Base-by-base conservation (phyloP, 306 rosid genomes). In the Prunus dulcis region DNA sequence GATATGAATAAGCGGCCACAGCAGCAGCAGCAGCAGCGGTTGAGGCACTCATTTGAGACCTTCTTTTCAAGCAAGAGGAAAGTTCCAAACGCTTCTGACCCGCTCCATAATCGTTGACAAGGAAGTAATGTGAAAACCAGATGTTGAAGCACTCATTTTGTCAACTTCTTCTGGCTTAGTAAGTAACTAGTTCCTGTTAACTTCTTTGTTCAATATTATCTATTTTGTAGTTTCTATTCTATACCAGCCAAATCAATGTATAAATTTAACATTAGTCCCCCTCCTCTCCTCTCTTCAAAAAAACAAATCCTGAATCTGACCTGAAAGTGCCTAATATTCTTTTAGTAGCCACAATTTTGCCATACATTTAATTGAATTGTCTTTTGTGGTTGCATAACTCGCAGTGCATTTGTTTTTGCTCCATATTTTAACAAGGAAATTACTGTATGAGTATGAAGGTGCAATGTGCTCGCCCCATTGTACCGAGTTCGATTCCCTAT, bases 61-160 rank as follows among this genome's bases (percentile, higher is more conserved):
- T 87, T 81, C 82, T 75, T 82, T 73, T 79, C 96, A 30, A 82
- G 81, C 78, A 89, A 87, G 89, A 92, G 97, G 72, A 89, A 75
- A 81, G 97, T 94, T 84, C 97, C 98, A 2, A 85, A 94, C 77
- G 91, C 96, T n/a, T 84, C 93, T 15, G 97, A 94, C 46, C 98
- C 98, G 19, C 97, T 94, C 14, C 98, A 94, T 84, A 94, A 94
- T 80, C 97, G 97, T 71, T 94, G 84, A 38, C 9, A 38, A 93
- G n/a, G 49, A 28, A 15, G 25, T 25, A 57, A 20, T 17, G 30
- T 22, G 28, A 22, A 57, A 27, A 11, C 23, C 22, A 57, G 15
- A 2, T 12, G 27, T 57, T 55, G 61, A 57, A 22, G 28, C 27
- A 11, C 30, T 57, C 63, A 22, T 20, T 57, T 57, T 57, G 63